These are phyloP conservation scores for Mycena latifolia DNA, from an alignment of 768 basidiomycete genomes.

Conservation along the genomic window DNA sequence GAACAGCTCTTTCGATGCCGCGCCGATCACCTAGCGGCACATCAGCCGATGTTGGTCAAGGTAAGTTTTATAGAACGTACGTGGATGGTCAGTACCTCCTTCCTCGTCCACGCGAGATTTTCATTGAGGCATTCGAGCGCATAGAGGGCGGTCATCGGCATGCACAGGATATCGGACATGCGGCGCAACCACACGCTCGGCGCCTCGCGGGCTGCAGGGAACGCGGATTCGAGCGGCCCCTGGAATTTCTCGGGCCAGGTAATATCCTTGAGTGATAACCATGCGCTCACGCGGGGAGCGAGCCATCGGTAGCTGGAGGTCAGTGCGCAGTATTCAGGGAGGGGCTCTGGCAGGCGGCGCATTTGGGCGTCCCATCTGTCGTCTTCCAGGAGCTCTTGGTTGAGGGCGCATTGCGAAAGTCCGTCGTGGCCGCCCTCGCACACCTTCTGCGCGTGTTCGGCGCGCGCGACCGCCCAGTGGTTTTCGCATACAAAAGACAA, in stretches of 20 bases:
- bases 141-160: neutral
- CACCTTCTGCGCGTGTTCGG: conserved; percentile 35
- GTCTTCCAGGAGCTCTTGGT: conserved; percentile 42
- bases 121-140: neutral
- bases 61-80: conserved; percentile 36
- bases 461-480: conserved; percentile 40
- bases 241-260: neutral
- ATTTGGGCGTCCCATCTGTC: conserved; percentile 3
- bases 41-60: too few species aligned
- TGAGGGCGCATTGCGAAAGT: conserved; percentile 46
- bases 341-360: neutral
- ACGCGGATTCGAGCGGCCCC: neutral
- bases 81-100: conserved; percentile 37
- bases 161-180: neutral
- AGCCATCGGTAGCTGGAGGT: conserved; percentile 5
- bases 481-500: conserved; percentile 46
- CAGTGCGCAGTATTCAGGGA: neutral
- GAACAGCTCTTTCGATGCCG: conserved; percentile 26
- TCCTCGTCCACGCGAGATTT: neutral
- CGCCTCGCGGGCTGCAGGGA: neutral
- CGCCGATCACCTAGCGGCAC: conserved; percentile 33
- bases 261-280: neutral
- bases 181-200: neutral
- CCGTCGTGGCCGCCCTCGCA: conserved; percentile 39
- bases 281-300: neutral